Evolutionary conservation across 148 eudicot genomes (phyloP).

Genomic region (Bassia scoparia): DNA sequence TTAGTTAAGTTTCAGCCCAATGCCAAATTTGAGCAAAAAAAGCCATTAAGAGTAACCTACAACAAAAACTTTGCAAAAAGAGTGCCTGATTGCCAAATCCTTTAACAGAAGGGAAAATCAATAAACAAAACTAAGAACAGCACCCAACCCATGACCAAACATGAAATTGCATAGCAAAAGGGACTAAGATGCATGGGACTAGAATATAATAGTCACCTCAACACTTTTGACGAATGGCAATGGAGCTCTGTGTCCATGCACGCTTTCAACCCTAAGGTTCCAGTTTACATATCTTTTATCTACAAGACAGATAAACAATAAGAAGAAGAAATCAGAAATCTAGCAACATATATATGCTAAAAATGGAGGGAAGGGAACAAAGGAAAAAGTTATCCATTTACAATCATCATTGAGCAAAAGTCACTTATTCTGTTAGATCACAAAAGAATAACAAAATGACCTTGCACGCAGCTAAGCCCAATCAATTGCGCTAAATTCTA

Average conservation of each 20-base stretch:
- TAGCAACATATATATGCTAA: neutral
- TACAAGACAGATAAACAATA: slow-evolving; percentile 25
- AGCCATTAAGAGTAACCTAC: neutral
- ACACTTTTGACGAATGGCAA: slow-evolving; percentile 72
- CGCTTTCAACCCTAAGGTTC: slow-evolving; percentile 75
- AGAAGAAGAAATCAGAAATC: neutral
- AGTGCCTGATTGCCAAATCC: neutral
- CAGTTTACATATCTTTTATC: slow-evolving; percentile 79
- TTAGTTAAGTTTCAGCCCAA: too few species aligned
- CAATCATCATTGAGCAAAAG: neutral
- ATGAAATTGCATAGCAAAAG: neutral
- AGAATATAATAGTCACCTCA: slow-evolving; percentile 42
- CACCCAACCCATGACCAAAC: neutral
- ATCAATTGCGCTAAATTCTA: neutral
- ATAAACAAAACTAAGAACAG: neutral
- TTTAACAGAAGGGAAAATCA: neutral
- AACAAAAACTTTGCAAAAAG: neutral
- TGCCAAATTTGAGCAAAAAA: neutral
- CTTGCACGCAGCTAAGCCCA: neutral
- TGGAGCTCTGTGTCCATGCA: slow-evolving; percentile 72
- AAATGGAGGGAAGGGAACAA: neutral
- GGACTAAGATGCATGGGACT: neutral
- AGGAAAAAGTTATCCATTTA: neutral
- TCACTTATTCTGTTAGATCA: neutral
- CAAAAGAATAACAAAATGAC: neutral